Evolutionary conservation across 257 asterid species (phyloP), one percentile per base, ranked within the genome.

Genomic region (Solanum rostratum): DNA sequence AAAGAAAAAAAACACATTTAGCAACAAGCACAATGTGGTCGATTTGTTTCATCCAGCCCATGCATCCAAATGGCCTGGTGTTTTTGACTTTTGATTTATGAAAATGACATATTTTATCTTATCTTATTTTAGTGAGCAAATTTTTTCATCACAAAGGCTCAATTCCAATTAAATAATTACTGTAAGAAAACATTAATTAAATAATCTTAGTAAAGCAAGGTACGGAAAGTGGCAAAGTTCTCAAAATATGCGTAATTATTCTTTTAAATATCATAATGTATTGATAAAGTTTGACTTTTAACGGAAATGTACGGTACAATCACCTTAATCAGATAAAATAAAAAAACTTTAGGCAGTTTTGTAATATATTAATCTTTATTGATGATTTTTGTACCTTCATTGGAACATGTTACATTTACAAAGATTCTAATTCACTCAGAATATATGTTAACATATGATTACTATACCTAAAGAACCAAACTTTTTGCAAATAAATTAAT

Each of bases 371-470:
- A 74, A 49, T 9, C 59, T n/a, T 4, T 84, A 5, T 27, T 27
- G 15, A 71, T 33, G 82, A 71, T 53, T 84, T 57, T 39, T 84
- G 41, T 22, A 18, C 65, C 41, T 37, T 74, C 86, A 85, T 86
- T 83, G 80, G 90, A 84, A 87, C 88, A 86, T 89, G 94, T 60
- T 85, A 46, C 59, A 10, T 27, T 54, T 55, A 81, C 92, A 84
- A 87, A 88, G 88, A 91, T 89, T 90, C 89, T 78, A 87, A 86
- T 84, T 70, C 83, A 84, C 57, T 50, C 45, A 88, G 95, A 87
- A 91, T 90, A 71, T 91, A 88, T 88, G 92, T 84, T 86, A 86
- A 88, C 87, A 86, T 65, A 90, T 87, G 92, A 88, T 90, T 86
- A 85, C 90, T 70, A 71, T 88, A 80, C 85, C 86, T 85, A 86